phyloP scores from a whole-genome alignment of 2,329 filamentous ascomycete species.

The Amauroascus verrucosus region DNA sequence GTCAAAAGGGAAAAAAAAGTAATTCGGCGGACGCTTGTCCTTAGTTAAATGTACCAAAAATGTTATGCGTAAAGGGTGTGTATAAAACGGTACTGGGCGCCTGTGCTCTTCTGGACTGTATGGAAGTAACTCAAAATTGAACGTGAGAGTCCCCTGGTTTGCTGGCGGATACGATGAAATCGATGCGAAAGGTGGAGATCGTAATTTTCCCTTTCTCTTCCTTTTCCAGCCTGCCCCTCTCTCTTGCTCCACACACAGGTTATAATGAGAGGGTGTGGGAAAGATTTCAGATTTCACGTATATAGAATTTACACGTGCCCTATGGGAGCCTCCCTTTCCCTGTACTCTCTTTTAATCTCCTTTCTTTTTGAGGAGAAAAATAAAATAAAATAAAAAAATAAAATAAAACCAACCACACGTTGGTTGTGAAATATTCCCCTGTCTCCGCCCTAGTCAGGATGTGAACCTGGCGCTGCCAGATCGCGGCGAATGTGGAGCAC shows the following conservation, averaged over 20 bases:
- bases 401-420: neutral
- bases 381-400: no score
- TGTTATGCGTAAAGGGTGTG: constrained; percentile 5
- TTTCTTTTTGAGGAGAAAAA: no score
- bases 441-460: constrained; percentile 3
- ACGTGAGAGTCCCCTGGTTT: constrained; percentile 7
- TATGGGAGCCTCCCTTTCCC: neutral
- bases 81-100: constrained; percentile 1
- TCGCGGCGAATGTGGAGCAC: constrained; percentile 9
- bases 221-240: neutral
- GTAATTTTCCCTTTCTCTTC: constrained; percentile 8
- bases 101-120: constrained; percentile 1
- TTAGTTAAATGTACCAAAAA: constrained; percentile 13
- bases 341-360: neutral
- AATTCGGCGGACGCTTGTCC: constrained; percentile 10
- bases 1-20: constrained; percentile 4
- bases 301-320: constrained; percentile 6
- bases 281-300: neutral
- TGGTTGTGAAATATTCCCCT: constrained; percentile 1
- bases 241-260: constrained; percentile 3
- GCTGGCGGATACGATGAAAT: constrained; percentile 12
- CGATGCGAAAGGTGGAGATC: constrained; percentile 11
- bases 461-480: constrained; percentile 6
- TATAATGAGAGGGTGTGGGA: neutral
- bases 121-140: constrained; percentile 10